A percentile compares a stretch with the other conserved stretches of the same genome.
Conservation (phyloP, 2,329 filamentous ascomycete genomes). For the Penicillium sp. region DNA sequence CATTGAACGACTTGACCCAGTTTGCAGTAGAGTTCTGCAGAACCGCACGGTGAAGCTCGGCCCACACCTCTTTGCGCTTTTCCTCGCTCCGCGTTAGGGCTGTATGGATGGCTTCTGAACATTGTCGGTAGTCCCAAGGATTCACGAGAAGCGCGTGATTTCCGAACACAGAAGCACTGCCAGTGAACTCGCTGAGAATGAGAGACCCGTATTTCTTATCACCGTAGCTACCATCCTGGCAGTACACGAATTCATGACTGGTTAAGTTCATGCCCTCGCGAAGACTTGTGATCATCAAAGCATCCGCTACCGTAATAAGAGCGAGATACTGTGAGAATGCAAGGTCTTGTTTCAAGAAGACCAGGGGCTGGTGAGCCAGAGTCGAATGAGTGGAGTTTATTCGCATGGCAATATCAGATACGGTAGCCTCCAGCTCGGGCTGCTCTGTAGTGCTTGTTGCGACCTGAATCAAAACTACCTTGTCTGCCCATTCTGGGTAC, state of each 20-base stretch:
- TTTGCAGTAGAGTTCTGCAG: slow-evolving; percentile 78
- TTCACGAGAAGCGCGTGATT: slow-evolving; percentile 83
- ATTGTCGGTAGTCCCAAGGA: slow-evolving; percentile 91
- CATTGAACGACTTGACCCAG: slow-evolving; percentile 78
- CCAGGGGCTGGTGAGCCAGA: slow-evolving; percentile 85
- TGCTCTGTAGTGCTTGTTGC: slow-evolving; percentile 89
- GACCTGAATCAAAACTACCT: slow-evolving; percentile 88
- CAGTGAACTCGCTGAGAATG: slow-evolving; percentile 93
- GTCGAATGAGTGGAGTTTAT: slow-evolving; percentile 92
- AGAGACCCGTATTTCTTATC: slow-evolving; percentile 83
- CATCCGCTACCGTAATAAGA: slow-evolving; percentile 83
- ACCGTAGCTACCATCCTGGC: slow-evolving; percentile 76
- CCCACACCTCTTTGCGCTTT: slow-evolving; percentile 75
- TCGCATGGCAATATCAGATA: slow-evolving; percentile 90
- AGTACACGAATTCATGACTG: slow-evolving; percentile 89
- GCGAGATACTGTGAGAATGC: slow-evolving; percentile 92
- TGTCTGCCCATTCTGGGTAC: slow-evolving; percentile 85
- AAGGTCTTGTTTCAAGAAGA: slow-evolving; percentile 94
- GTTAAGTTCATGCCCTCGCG: slow-evolving; percentile 98
- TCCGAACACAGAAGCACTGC: slow-evolving; percentile 81
- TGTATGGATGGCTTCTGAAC: slow-evolving; percentile 78
- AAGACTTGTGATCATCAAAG: slow-evolving; percentile 90
- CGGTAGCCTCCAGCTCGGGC: slow-evolving; percentile 79
- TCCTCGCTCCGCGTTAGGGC: slow-evolving; percentile 77
- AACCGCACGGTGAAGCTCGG: slow-evolving; percentile 70